A percentile compares a stretch with the other conserved stretches of the same genome.
phyloP scores from a whole-genome alignment of 2,329 filamentous ascomycete genomes.

The Curvularia sp. region DNA sequence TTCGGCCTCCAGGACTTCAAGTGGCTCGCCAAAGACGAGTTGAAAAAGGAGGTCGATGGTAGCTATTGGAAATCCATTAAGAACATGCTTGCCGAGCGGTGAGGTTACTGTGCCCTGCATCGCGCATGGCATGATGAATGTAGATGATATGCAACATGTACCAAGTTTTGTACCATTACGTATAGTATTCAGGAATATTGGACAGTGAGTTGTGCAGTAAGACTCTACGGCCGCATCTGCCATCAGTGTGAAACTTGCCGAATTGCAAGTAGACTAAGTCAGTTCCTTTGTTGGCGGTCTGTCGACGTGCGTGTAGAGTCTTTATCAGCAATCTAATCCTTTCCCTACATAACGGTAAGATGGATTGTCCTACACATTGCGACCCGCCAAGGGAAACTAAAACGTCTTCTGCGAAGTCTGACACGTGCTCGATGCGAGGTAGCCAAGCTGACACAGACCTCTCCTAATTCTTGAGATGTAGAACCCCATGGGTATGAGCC shows the following conservation, averaged over 20 bases:
- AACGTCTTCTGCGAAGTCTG: background rate
- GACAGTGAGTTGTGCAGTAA: background rate
- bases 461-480: background rate
- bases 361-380: background rate
- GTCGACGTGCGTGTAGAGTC: background rate
- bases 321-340: no score
- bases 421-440: conserved; percentile 17
- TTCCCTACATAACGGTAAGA: background rate
- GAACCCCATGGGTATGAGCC: background rate
- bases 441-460: background rate
- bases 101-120: conserved; percentile 25
- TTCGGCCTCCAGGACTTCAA: conserved; percentile 82
- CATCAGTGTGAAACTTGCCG: conserved; percentile 17
- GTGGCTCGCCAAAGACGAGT: conserved; percentile 91
- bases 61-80: conserved; percentile 77
- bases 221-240: background rate
- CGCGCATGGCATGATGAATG: background rate
- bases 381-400: conserved; percentile 3
- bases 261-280: background rate
- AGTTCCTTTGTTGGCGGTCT: background rate
- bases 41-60: conserved; percentile 68
- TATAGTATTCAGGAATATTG: conserved; percentile 7
- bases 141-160: conserved; percentile 5
- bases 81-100: conserved; percentile 85
- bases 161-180: conserved; percentile 7